Evolutionary conservation across 31 red algal species (phyloP), one percentile per base, ranked within the genome.

Genomic region (Porphyra umbilicalis): DNA sequence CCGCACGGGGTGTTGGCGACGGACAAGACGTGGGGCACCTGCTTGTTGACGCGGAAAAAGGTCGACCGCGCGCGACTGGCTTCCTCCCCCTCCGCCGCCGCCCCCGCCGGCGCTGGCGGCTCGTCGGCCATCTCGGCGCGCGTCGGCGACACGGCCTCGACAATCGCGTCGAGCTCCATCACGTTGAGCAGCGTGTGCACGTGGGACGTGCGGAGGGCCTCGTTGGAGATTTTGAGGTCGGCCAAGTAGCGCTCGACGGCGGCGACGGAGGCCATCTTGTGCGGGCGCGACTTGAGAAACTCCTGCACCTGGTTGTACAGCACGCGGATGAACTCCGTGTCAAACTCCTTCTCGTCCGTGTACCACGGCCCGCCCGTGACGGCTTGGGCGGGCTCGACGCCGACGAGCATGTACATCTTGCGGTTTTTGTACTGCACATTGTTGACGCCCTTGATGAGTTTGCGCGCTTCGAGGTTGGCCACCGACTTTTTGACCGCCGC

Each of bases 371-470:
- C 85, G 77, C 85, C 85, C 29, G 85, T 76, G 33, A 87, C 71
- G 35, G 82, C 85, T 10, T 35, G 77, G 30, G 77, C 36, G 8
- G 85, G 85, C 68, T 87, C 79, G 14, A 87, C 34, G 4, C 81
- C 80, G 9, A 34, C 32, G 13, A 87, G 38, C 85, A 87, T 87
- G 85, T 87, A 87, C 57, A 87, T 31, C 80, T 87, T 87, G 3
- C 75, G 57, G 77, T 80, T 87, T 36, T 80, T 82, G 34, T 80
- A 30, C 37, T 74, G 31, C 34, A 87, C 33, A 33, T 25, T 71
- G 15, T 87, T 80, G 25, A 87, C 85, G 16, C 44, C 32, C 38
- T 87, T 87, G 44, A 87, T 75, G 18, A 87, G 85, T 34, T 87
- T 39, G 36, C 85, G 85, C 20, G 7, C 33, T 38, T 87, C 77